Evolutionary conservation across 345 rosid genomes (phyloP), one percentile per base, ranked within the genome.

Genomic region (Sonneratia alba): DNA sequence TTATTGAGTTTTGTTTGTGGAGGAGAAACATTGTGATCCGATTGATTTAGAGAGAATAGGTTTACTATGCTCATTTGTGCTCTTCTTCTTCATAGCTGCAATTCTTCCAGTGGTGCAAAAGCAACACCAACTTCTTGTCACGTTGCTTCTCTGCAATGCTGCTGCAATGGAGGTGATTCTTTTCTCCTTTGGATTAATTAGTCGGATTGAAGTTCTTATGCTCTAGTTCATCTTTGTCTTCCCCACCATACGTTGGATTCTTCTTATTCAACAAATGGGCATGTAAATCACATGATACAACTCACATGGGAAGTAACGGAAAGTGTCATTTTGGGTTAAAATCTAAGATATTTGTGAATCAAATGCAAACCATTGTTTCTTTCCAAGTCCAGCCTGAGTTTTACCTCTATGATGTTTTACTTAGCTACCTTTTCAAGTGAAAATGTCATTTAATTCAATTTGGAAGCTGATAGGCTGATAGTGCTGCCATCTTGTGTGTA

Each of bases 101-200:
- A 75, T 75, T 36, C 69, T 75, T 27, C 77, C 77, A 6, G 77
- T 75, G 38, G 77, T 75, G 68, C 73, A 75, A 40, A 75, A 75
- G 69, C 77, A 75, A 40, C 77, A 75, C 37, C 77, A 61, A 62
- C 77, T 75, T 40, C 77, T 75, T 7, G 73, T 69, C 53, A 75
- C 77, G n/a, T 69, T 75, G 69, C 73, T 75, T 21, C 69, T 75
- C 13, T 69, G 77, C 42, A 75, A 75, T 62, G 77, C 77, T 12
- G 72, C 73, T 62, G 69, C 77, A 1, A 75, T 75, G 77, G 77
- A 75, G 77, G 77, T 75, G 65, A 69, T 13, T 69, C 37, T 15
- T 21, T 36, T 40, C 14, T 27, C 7, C 24, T 22, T 36, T 40
- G 43, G 6, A 7, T 64, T 72, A 6, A 9, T 72, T 27, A 27